Percentiles rank a stretch among this genome's conserved stretches.
These are phyloP conservation scores for Suillus lakei DNA, from an alignment of 768 basidiomycete species.

Conservation along the genomic window DNA sequence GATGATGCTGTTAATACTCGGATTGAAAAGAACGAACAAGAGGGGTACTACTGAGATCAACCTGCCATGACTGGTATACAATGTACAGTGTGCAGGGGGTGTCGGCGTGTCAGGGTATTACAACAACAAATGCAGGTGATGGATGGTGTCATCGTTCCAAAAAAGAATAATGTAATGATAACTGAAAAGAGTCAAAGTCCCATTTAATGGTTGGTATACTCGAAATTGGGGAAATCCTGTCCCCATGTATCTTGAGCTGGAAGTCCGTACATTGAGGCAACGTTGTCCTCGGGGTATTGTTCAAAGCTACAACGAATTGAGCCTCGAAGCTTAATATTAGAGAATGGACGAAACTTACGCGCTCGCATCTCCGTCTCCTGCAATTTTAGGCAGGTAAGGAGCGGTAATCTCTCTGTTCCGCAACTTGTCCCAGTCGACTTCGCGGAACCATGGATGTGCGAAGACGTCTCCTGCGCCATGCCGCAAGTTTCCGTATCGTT, in stretches of 20 bases:
- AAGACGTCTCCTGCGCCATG: constrained; percentile 93
- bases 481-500: constrained; percentile 87
- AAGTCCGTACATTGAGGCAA: constrained; percentile 60
- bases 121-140: constrained; percentile 18
- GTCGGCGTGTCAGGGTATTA: constrained; percentile 11
- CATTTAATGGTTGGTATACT: constrained; percentile 52
- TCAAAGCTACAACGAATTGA: constrained; percentile 59
- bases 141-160: constrained; percentile 3
- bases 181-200: constrained; percentile 10
- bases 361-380: constrained; percentile 94
- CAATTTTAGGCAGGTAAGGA: constrained; percentile 92
- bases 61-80: constrained; percentile 6
- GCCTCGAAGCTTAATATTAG: constrained; percentile 14
- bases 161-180: constrained; percentile 16
- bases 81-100: constrained; percentile 7
- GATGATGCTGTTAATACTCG: constrained; percentile 15
- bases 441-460: constrained; percentile 90
- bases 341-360: constrained; percentile 57
- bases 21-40: constrained; percentile 10
- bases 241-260: constrained; percentile 66
- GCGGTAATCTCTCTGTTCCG: constrained; percentile 87
- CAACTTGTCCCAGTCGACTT: constrained; percentile 90
- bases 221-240: constrained; percentile 76
- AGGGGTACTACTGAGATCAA: constrained; percentile 14
- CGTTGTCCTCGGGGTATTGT: constrained; percentile 77